Conservation (phyloP, 164 flowering plant species). For the Malania oleifera region DNA sequence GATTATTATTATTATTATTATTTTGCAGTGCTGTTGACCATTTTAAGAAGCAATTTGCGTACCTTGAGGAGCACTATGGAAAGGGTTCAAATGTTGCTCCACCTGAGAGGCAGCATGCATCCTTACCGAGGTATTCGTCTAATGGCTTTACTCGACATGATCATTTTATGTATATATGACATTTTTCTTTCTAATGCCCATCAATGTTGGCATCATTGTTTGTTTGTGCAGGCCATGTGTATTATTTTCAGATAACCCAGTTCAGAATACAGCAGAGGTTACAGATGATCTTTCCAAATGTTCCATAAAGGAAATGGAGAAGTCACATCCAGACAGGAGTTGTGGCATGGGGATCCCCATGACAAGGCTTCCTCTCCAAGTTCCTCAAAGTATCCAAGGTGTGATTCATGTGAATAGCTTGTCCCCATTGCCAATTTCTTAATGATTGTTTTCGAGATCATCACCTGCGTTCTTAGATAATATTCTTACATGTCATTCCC, state of each 20-base stretch:
- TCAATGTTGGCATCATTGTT: neutral
- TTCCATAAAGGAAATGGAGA: conserved; percentile 59
- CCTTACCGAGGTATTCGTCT: conserved; percentile 73
- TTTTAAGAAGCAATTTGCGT: conserved; percentile 96
- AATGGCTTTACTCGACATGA: neutral
- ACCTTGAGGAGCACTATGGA: conserved; percentile 91
- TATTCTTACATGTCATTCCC: no score
- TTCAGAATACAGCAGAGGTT: conserved; percentile 44
- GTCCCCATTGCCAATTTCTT: neutral
- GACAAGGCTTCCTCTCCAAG: conserved; percentile 70
- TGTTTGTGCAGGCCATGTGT: conserved; percentile 64
- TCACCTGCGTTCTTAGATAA: neutral
- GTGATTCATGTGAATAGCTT: neutral
- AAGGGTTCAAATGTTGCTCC: conserved; percentile 79
- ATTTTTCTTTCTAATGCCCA: neutral
- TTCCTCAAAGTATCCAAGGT: conserved; percentile 68
- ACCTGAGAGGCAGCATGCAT: conserved; percentile 92
- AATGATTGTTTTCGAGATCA: neutral
- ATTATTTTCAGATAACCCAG: conserved; percentile 55
- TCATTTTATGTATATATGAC: neutral
- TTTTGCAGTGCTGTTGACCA: conserved; percentile 90
- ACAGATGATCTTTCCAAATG: conserved; percentile 67
- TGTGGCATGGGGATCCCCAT: conserved; percentile 42
- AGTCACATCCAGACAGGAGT: conserved; percentile 44
- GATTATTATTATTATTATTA: neutral